Conservation (phyloP, 352 stramenopile species). For the Phytopythium delawarense region DNA sequence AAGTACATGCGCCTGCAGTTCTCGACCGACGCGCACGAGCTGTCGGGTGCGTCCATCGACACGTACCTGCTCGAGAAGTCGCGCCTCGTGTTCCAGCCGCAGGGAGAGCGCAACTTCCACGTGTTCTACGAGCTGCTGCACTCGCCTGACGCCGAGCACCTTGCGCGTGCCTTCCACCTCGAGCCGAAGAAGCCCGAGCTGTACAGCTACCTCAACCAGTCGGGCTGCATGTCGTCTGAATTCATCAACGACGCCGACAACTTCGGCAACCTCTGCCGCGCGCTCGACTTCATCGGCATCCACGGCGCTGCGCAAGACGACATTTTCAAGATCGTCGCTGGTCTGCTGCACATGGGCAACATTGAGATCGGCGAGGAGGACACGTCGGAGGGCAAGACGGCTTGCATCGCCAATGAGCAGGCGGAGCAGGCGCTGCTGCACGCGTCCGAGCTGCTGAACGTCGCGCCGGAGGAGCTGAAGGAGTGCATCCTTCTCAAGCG, state of each 20-base stretch:
- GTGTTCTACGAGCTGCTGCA: constrained; percentile 84
- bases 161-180: constrained; percentile 47
- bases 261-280: constrained; percentile 57
- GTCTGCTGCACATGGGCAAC: constrained; percentile 77
- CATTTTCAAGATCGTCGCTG: constrained; percentile 73
- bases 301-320: constrained; percentile 53
- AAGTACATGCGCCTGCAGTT: constrained; percentile 91
- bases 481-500: constrained; percentile 78
- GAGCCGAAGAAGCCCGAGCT: constrained; percentile 50
- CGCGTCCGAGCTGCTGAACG: constrained; percentile 60
- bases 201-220: constrained; percentile 76
- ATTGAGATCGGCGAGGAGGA: constrained; percentile 68
- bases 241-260: constrained; percentile 68
- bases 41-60: constrained; percentile 74
- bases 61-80: constrained; percentile 84
- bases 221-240: constrained; percentile 65
- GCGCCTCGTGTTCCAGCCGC: constrained; percentile 69
- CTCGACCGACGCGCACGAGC: constrained; percentile 60
- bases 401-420: constrained; percentile 47
- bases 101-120: constrained; percentile 83
- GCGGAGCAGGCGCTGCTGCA: constrained; percentile 37
- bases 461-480: constrained; percentile 54
- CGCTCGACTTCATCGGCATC: constrained; percentile 75
- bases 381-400: constrained; percentile 68
- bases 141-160: constrained; percentile 46